These are phyloP conservation scores for Gamarada debralockiae DNA, from an alignment of 495 filamentous ascomycete species.

Conservation along the genomic window DNA sequence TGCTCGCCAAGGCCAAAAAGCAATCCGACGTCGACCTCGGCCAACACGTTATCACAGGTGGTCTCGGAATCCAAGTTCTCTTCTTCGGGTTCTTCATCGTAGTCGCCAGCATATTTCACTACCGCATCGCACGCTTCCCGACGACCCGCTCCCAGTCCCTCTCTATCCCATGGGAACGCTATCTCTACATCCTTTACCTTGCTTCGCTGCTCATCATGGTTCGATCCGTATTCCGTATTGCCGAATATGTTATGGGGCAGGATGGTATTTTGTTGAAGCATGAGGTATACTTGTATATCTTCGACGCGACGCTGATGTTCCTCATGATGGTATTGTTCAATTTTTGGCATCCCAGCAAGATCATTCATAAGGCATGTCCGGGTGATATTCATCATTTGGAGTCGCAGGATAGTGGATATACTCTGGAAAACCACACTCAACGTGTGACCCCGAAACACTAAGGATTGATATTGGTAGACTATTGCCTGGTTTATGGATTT, in stretches of 20 bases:
- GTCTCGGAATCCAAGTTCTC: slow-evolving; percentile 40
- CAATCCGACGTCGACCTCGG: neutral
- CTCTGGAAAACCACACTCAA: neutral
- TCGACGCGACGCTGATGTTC: neutral
- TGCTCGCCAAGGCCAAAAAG: neutral
- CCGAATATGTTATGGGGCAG: neutral
- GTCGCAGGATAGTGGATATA: neutral
- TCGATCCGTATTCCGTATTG: neutral
- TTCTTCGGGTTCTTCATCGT: slow-evolving; percentile 46
- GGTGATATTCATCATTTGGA: neutral
- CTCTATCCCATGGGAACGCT: neutral
- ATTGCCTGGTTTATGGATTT: too few species aligned
- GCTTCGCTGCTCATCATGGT: neutral
- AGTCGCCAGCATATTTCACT: slow-evolving; percentile 23
- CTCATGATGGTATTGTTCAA: neutral
- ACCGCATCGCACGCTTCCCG: neutral
- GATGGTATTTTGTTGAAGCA: neutral
- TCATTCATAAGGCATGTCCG: neutral
- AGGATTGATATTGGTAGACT: too few species aligned
- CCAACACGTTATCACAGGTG: slow-evolving; percentile 32
- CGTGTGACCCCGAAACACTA: too few species aligned
- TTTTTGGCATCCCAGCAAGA: neutral
- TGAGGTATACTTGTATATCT: neutral
- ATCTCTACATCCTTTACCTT: neutral
- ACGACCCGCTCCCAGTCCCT: neutral